Base-by-base conservation (phyloP, 2,329 filamentous ascomycete genomes). In the Curvularia lunata region DNA sequence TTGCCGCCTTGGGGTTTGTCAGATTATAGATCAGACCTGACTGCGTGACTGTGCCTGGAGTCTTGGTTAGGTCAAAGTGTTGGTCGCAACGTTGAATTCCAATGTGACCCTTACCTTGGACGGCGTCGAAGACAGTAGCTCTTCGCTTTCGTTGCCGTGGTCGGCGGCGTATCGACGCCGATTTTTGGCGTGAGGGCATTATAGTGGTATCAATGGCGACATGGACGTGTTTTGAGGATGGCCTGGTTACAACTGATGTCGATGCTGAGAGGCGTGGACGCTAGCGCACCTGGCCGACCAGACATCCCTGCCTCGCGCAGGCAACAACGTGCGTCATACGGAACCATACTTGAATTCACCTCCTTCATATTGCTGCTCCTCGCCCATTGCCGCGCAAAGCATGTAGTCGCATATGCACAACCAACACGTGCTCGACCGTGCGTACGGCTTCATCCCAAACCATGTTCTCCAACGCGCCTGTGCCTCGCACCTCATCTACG, bases 341-440 rank as follows among this genome's bases (percentile, higher is more conserved):
- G 5, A 18, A 18, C 13, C 34, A 5, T 27, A 8, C 34, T 5
- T 5, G 5, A 8, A 6, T n/a, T 34, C 32, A 6, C 21, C 27
- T 6, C 5, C 13, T 27, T 43, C 5, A 37, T 21, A 32, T 25
- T 49, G 12, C 34, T 18, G n/a, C 47, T 52, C 45, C 45, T 30
- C n/a, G 23, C 21, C 46, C 38, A 18, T 43, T 49, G 66, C 48
- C 45, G 43, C 52, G 38, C 54, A 61, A 73, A 74, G 66, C 67
- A 76, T 76, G 73, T 75, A 73, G 70, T 69, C 61, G 65, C 72
- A 66, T 70, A 77, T 77, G 74, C 72, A 64, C 67, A 67, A 66
- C 86, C 74, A 75, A 70, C 87, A 88, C 75, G 82, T 96, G 60
- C 83, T 95, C 76, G 87, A 91, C 75, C 88, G 92, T 79, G 88